phyloP scores from a whole-genome alignment of 2,329 filamentous ascomycete genomes.

The Proliferodiscus dingleyae region DNA sequence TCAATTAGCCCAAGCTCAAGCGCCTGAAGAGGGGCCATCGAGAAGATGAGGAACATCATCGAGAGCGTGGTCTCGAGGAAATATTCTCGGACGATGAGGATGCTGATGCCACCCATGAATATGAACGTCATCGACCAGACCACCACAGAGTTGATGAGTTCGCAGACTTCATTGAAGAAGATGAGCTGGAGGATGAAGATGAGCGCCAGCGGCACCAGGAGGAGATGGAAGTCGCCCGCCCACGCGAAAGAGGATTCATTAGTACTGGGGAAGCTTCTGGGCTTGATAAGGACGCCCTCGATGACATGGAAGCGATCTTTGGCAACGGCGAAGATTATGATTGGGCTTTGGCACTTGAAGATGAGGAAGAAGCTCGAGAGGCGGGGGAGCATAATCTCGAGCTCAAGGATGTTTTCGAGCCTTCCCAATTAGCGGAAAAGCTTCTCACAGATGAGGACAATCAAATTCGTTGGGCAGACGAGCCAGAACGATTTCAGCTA shows the following conservation, averaged over 20 bases:
- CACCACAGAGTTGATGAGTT: slow-evolving; percentile 71
- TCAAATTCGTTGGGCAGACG: slow-evolving; percentile 77
- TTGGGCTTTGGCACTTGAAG: slow-evolving; percentile 87
- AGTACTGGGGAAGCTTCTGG: slow-evolving; percentile 75
- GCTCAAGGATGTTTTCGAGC: slow-evolving; percentile 97
- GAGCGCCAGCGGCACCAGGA: slow-evolving; percentile 71
- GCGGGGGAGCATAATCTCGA: slow-evolving; percentile 80
- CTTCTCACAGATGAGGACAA: slow-evolving; percentile 96
- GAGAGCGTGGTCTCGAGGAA: slow-evolving; percentile 73
- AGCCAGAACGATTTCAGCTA: slow-evolving; percentile 91
- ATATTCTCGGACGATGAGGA: slow-evolving; percentile 97
- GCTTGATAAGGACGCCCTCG: slow-evolving; percentile 84
- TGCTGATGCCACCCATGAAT: slow-evolving; percentile 50
- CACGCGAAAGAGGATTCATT: slow-evolving; percentile 63
- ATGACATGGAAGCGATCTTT: slow-evolving; percentile 95
- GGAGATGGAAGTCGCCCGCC: slow-evolving; percentile 82
- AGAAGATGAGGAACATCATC: slow-evolving; percentile 62
- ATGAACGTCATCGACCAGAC: slow-evolving; percentile 36
- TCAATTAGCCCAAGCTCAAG: slow-evolving; percentile 78
- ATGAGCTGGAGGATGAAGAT: slow-evolving; percentile 82
- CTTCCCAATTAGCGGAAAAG: slow-evolving; percentile 88
- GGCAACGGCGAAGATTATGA: slow-evolving; percentile 94
- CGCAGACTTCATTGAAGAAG: slow-evolving; percentile 95
- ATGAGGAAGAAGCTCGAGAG: slow-evolving; percentile 74
- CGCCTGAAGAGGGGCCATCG: slow-evolving; percentile 88